Percentiles rank a stretch among this genome's conserved stretches.
These are phyloP conservation scores for Paecilomyces dactylethromorphus DNA, from an alignment of 2,329 filamentous ascomycete genomes.

Conservation along the genomic window DNA sequence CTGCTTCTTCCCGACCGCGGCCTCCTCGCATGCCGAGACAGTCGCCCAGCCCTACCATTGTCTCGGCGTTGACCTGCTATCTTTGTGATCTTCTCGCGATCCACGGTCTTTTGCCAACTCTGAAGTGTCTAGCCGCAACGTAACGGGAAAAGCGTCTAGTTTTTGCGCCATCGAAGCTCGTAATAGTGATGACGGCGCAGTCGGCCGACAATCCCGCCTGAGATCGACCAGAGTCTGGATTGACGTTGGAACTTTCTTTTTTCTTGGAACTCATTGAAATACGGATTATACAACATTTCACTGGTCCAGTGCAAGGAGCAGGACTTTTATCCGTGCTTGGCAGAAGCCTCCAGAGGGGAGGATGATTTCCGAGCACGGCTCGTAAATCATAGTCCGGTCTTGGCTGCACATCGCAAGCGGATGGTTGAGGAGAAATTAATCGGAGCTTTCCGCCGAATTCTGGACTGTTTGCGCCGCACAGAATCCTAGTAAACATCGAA, in stretches of 20 bases:
- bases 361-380: too few species aligned
- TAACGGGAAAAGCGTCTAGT: neutral
- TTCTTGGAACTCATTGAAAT: too few species aligned
- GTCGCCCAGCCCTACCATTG: conserved; percentile 10
- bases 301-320: too few species aligned
- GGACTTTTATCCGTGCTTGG: too few species aligned
- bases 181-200: neutral
- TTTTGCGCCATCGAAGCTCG: neutral
- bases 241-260: too few species aligned
- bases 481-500: neutral
- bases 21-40: conserved; percentile 6
- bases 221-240: too few species aligned
- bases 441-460: neutral
- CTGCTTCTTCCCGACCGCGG: neutral
- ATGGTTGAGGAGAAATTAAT: neutral
- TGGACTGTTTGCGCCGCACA: neutral
- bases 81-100: neutral
- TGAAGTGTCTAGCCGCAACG: neutral
- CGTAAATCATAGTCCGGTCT: neutral
- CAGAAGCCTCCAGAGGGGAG: too few species aligned
- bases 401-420: neutral
- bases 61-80: conserved; percentile 6
- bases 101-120: neutral
- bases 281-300: too few species aligned
- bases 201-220: neutral